phyloP scores from a whole-genome alignment of 768 basidiomycete species.

The Amanita rubescens region DNA sequence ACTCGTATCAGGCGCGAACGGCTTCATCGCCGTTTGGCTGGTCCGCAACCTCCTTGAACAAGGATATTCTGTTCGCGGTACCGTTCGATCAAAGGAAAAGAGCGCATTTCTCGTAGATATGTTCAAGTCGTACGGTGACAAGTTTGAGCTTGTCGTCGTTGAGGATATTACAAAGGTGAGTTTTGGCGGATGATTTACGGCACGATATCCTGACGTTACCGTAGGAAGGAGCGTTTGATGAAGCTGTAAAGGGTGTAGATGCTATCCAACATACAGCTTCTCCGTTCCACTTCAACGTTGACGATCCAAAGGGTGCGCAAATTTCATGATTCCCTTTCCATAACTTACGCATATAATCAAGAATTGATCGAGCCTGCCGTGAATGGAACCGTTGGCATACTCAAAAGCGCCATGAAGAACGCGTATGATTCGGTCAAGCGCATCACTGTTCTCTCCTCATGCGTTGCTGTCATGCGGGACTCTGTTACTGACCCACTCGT shows the following conservation, averaged over 20 bases:
- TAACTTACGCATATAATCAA: slow-evolving; percentile 14
- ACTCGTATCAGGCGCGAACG: slow-evolving; percentile 53
- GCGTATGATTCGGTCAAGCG: slow-evolving; percentile 50
- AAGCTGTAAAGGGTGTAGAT: slow-evolving; percentile 70
- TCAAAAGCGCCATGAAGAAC: slow-evolving; percentile 50
- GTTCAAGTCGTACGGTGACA: slow-evolving; percentile 47
- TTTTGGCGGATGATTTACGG: background rate
- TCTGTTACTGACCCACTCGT: slow-evolving; percentile 19
- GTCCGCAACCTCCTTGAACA: slow-evolving; percentile 46
- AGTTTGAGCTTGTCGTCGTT: slow-evolving; percentile 62
- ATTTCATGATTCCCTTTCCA: background rate
- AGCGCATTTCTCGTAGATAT: slow-evolving; percentile 45
- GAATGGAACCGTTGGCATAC: slow-evolving; percentile 56
- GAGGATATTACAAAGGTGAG: slow-evolving; percentile 49
- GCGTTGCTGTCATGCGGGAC: slow-evolving; percentile 36
- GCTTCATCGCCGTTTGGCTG: slow-evolving; percentile 55
- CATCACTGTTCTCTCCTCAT: slow-evolving; percentile 62
- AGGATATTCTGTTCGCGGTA: slow-evolving; percentile 59
- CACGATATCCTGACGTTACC: background rate
- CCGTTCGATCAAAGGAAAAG: slow-evolving; percentile 58
- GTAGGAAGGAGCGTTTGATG: slow-evolving; percentile 67
- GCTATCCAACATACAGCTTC: slow-evolving; percentile 67
- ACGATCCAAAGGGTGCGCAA: slow-evolving; percentile 31
- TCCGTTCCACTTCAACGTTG: slow-evolving; percentile 41
- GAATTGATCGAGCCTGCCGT: slow-evolving; percentile 68